Percentiles rank a stretch among this genome's conserved stretches.
Conservation (phyloP, 768 basidiomycete genomes). For the Lactifluus pinguis region DNA sequence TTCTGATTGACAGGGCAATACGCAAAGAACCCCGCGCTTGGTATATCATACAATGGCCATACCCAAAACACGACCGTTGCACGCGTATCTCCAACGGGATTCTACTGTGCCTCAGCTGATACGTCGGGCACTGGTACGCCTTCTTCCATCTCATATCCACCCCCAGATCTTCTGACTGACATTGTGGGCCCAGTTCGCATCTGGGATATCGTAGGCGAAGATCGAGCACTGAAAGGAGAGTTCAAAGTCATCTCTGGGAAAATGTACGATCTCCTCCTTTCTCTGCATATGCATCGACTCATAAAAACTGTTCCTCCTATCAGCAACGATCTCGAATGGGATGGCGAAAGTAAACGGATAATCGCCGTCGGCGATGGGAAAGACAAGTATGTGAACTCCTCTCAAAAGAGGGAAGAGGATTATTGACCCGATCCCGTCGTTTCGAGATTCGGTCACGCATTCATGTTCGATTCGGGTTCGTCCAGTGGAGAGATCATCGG, state of each 20-base stretch:
- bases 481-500: constrained; percentile 85
- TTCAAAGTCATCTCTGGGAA: constrained; percentile 65
- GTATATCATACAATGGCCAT: constrained; percentile 69
- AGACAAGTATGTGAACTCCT: constrained; percentile 55
- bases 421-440: too few relatives aligned
- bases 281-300: too few relatives aligned
- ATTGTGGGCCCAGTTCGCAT: constrained; percentile 49
- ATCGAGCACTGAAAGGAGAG: constrained; percentile 74
- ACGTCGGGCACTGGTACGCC: constrained; percentile 63
- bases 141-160: not conserved
- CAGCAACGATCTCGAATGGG: constrained; percentile 94
- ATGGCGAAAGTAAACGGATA: constrained; percentile 92
- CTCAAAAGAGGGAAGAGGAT: too few relatives aligned
- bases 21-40: constrained; percentile 52
- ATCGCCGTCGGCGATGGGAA: constrained; percentile 89
- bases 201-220: constrained; percentile 89
- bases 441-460: constrained; percentile 68
- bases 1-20: constrained; percentile 4
- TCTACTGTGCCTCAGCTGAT: constrained; percentile 92
- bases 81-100: constrained; percentile 86
- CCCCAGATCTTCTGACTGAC: not conserved
- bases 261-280: constrained; percentile 36
- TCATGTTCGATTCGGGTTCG: constrained; percentile 75
- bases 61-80: constrained; percentile 82
- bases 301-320: too few relatives aligned